These are phyloP conservation scores for Phytophthora hibernalis DNA, from an alignment of 352 stramenopile species.

Conservation along the genomic window DNA sequence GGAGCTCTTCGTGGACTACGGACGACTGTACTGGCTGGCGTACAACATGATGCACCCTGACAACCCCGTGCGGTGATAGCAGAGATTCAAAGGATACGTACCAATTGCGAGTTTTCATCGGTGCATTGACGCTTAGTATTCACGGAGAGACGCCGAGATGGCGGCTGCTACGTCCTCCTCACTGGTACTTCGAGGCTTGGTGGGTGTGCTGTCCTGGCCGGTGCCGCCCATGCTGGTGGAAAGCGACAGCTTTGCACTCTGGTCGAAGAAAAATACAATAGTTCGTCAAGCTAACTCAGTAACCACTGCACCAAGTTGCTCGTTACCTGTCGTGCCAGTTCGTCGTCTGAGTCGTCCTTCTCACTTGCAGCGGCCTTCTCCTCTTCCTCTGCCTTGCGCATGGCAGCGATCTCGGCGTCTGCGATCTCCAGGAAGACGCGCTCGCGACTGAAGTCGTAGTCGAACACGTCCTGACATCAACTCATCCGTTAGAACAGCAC, in stretches of 20 bases:
- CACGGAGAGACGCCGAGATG: constrained; percentile 68
- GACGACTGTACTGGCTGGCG: constrained; percentile 83
- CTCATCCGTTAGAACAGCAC: background rate
- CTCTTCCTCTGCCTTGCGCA: constrained; percentile 45
- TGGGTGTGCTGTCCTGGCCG: constrained; percentile 27
- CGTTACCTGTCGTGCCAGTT: constrained; percentile 53
- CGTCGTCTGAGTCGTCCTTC: constrained; percentile 45
- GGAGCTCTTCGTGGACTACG: constrained; percentile 86
- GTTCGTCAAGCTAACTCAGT: too few species aligned
- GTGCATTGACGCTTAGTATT: constrained; percentile 52
- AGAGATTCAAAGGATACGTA: background rate
- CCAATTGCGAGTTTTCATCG: background rate
- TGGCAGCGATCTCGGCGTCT: constrained; percentile 62
- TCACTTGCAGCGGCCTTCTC: constrained; percentile 30
- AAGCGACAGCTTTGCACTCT: constrained; percentile 53
- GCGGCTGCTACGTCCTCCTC: constrained; percentile 72
- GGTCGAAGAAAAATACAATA: background rate
- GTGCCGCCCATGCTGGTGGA: constrained; percentile 42
- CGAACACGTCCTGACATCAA: constrained; percentile 59
- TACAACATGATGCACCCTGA: constrained; percentile 77
- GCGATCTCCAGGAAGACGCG: constrained; percentile 75
- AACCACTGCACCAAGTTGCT: background rate
- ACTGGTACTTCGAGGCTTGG: constrained; percentile 46
- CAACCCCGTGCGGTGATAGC: constrained; percentile 54
- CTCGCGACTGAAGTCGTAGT: constrained; percentile 79